A percentile compares a stretch with the other conserved stretches of the same genome.
Evolutionary conservation across 441 rosid genomes (phyloP).

Genomic region (Gossypium lobatum): DNA sequence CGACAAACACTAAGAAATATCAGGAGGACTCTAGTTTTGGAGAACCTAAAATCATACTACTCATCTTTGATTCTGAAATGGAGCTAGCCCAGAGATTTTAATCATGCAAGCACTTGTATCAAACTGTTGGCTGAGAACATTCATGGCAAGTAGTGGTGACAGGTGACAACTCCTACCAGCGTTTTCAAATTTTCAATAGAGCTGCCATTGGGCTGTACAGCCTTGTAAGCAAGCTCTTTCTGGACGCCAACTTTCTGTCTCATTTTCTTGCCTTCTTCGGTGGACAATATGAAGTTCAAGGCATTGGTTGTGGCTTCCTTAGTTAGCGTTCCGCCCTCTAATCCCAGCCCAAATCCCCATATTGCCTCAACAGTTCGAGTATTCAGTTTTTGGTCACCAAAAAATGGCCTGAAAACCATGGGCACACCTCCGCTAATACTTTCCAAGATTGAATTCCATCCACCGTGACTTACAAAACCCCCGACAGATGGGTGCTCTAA

Average conservation of each 20-base stretch:
- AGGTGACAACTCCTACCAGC: constrained; percentile 13
- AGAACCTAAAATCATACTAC: no score
- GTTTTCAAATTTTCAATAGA: constrained; percentile 11
- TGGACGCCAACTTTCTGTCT: constrained; percentile 19
- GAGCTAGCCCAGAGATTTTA: no score
- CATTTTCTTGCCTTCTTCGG: constrained; percentile 31
- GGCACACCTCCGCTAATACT: constrained; percentile 36
- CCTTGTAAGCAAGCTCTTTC: constrained; percentile 25
- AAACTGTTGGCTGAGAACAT: no score
- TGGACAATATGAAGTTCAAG: constrained; percentile 19
- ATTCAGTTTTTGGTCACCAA: constrained; percentile 41
- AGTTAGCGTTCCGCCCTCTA: constrained; percentile 28
- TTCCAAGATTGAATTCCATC: no score
- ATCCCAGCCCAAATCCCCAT: constrained; percentile 20
- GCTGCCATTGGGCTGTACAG: constrained; percentile 30
- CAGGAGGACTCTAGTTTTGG: no score
- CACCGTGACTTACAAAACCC: no score
- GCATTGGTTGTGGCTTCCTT: constrained; percentile 22
- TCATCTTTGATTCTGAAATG: no score
- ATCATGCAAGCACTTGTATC: no score
- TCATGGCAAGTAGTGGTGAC: no score
- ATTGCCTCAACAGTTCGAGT: constrained; percentile 24
- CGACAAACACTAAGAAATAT: no score
- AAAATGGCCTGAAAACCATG: constrained; percentile 43
- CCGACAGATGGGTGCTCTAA: constrained; percentile 25